Base-by-base conservation (phyloP, 495 filamentous ascomycete genomes). In the Tuber microsphaerosporum region DNA sequence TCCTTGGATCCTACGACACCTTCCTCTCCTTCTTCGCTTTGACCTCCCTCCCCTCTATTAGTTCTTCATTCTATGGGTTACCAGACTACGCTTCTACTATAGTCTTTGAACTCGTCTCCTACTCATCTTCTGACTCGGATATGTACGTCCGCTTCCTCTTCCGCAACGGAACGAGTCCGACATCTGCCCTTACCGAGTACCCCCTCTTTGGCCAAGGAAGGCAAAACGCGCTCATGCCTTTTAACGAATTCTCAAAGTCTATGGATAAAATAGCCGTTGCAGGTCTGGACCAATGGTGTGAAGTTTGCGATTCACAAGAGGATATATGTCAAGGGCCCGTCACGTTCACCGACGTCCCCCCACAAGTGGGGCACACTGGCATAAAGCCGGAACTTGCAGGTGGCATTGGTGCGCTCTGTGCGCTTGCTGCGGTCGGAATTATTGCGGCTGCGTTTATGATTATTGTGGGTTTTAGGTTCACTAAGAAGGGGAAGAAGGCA, bases 21-120 rank as follows among this genome's bases (percentile, higher is more conserved):
- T 91, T 92, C 82, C 85, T 92, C 70, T 89, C 91, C 14, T 91
- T 94, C 83, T 91, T 93, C 81, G 92, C 91, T 17, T 86, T 94
- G 17, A 81, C 90, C 45, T 83, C 88, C 69, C 86, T 94, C 61
- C 85, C 88, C 5, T 83, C 81, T 2, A 85, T 86, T 34, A 87
- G 86, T 45, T 74, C 81, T 1, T 87, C 92, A 80, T 94, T 95
- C 85, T 88, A 85, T 74, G 91, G 91, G 69, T 86, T 93, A 16
- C 89, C 90, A 4, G 88, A 89, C 75, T 92, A 89, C 75, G 92
- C 90, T 17, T 88, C 89, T 41, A 88, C 89, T 43, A 88, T 94
- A 82, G 84, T 87, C 6, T 91, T 94, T 76, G 93, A 97, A 85
- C 87, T 97, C 12, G 90, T 91, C 79, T 93, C 91, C 76, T 83